Evolutionary conservation across 352 stramenopile species (phyloP).

Genomic region (Phytophthora europaea): DNA sequence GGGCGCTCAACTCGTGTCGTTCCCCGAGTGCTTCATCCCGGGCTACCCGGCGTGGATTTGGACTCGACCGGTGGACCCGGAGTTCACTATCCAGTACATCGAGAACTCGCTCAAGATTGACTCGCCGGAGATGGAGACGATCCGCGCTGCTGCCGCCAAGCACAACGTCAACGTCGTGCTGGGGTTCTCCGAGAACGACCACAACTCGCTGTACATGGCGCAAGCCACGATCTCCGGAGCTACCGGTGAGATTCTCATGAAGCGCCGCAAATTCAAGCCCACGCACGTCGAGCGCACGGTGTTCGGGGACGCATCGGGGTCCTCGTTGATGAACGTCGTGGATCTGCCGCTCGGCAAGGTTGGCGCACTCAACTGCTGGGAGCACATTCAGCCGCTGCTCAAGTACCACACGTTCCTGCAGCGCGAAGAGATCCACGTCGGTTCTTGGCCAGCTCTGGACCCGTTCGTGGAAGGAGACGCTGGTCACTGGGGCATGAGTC

Average conservation of each 20-base stretch:
- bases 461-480: constrained; percentile 27
- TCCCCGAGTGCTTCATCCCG: constrained; percentile 33
- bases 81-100: constrained; percentile 30
- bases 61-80: constrained; percentile 21
- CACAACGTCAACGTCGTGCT: constrained; percentile 40
- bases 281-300: constrained; percentile 34
- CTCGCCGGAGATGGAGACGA: constrained; percentile 38
- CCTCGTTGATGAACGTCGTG: constrained; percentile 38
- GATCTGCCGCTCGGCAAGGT: constrained; percentile 32
- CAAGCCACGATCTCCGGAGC: constrained; percentile 32
- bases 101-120: constrained; percentile 28
- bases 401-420: constrained; percentile 42
- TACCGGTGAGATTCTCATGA: constrained; percentile 34
- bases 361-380: constrained; percentile 32
- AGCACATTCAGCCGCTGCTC: constrained; percentile 32
- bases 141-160: constrained; percentile 23
- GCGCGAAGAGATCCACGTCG: constrained; percentile 34
- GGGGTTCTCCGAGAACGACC: constrained; percentile 42
- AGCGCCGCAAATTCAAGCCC: constrained; percentile 38
- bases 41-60: constrained; percentile 33
- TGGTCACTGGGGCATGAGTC: constrained; percentile 32
- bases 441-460: constrained; percentile 29
- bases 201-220: constrained; percentile 40
- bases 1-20: constrained; percentile 22
- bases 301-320: constrained; percentile 29